Conservation (phyloP, 2,329 filamentous ascomycete genomes). For the Colletotrichum sp. region DNA sequence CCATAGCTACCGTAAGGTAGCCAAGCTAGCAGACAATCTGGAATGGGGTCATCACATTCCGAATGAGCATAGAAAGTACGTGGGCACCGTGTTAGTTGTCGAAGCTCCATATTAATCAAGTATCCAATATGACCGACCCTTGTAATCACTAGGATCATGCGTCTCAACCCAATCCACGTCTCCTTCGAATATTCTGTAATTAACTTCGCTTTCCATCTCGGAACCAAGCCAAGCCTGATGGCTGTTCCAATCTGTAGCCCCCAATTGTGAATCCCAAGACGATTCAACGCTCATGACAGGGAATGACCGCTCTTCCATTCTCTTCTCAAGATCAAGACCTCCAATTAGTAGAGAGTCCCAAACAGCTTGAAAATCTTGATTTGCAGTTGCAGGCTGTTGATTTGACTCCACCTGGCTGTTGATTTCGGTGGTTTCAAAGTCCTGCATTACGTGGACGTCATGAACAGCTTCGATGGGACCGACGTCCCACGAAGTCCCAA, state of each 20-base stretch:
- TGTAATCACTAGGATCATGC: neutral
- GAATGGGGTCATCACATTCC: no score
- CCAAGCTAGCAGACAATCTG: no score
- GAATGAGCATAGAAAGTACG: no score
- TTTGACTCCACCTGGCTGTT: rapidly evolving
- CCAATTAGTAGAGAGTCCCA: rapidly evolving
- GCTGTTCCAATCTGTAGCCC: neutral
- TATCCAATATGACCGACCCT: no score
- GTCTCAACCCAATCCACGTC: neutral
- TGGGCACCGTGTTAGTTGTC: no score
- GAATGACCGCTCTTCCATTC: rapidly evolving
- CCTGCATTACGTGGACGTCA: neutral
- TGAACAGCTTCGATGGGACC: neutral
- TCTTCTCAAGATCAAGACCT: rapidly evolving
- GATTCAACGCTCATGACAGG: rapidly evolving
- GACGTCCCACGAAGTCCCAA: rapidly evolving
- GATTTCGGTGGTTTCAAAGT: neutral
- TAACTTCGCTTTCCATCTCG: neutral
- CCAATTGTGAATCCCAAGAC: neutral
- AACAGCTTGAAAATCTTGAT: rapidly evolving
- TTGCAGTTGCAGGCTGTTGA: rapidly evolving
- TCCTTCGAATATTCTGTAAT: neutral
- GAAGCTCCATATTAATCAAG: no score
- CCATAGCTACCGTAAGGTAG: no score
- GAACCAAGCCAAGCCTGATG: neutral